Evolutionary conservation across 1,284 basidiomycete species (phyloP).

Genomic region (Fistulina hepatica): DNA sequence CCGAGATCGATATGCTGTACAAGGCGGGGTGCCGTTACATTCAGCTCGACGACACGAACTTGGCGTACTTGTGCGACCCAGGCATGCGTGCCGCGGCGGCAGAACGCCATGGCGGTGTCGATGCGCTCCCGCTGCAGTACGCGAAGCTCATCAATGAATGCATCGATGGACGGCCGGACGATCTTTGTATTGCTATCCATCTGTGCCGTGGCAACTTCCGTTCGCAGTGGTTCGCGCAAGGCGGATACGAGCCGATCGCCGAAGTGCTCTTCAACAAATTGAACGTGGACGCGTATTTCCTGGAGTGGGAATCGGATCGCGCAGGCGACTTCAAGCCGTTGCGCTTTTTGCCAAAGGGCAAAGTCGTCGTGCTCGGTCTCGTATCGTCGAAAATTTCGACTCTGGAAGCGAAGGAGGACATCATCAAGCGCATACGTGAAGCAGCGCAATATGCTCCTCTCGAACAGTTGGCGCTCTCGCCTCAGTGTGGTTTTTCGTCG

Average conservation of each 20-base stretch:
- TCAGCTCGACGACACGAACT: conserved; percentile 14
- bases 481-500: conserved; percentile 14
- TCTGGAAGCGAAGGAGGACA: conserved; percentile 13
- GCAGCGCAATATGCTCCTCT: conserved; percentile 15
- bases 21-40: conserved; percentile 13
- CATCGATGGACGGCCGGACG: conserved; percentile 13
- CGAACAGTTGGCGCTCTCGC: conserved; percentile 13
- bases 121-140: conserved; percentile 14
- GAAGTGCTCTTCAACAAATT: conserved; percentile 13
- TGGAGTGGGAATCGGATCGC: conserved; percentile 9
- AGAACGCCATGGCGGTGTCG: conserved; percentile 13
- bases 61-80: conserved; percentile 15
- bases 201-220: conserved; percentile 15
- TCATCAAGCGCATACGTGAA: conserved; percentile 13
- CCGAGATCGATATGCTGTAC: conserved; percentile 13
- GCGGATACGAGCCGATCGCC: conserved; percentile 15
- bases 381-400: conserved; percentile 14
- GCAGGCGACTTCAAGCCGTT: neutral
- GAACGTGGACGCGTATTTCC: conserved; percentile 14
- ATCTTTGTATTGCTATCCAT: conserved; percentile 10
- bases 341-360: conserved; percentile 13
- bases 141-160: conserved; percentile 13
- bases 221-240: conserved; percentile 4
- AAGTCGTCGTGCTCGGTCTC: conserved; percentile 14
- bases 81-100: conserved; percentile 15